Conservation (phyloP, 768 basidiomycete genomes). For the Phlebiopsis flavidoalba region DNA sequence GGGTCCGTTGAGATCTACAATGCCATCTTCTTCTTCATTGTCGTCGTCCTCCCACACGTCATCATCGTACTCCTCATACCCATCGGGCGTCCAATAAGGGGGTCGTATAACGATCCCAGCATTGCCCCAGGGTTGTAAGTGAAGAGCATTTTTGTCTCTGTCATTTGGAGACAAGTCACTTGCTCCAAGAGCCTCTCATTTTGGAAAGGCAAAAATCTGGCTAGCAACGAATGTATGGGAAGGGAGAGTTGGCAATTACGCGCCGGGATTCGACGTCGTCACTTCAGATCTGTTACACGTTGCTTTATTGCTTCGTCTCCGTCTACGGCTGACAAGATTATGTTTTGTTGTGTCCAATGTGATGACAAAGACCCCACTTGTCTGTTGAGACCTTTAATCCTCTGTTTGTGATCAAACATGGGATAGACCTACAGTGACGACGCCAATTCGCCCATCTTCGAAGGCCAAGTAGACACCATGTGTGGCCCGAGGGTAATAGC, state of each 20-base stretch:
- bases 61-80: not conserved
- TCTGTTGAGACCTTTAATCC: constrained; percentile 9
- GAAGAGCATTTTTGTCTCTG: constrained; percentile 22
- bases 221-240: constrained; percentile 15
- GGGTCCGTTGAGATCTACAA: not conserved
- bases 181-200: constrained; percentile 6
- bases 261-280: constrained; percentile 1
- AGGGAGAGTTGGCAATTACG: constrained; percentile 9
- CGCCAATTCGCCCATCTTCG: constrained; percentile 22
- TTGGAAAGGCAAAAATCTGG: constrained; percentile 9
- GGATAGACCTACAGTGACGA: constrained; percentile 20
- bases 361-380: constrained; percentile 20
- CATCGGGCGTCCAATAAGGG: not conserved
- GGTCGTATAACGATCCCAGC: not conserved
- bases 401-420: not conserved
- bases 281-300: constrained; percentile 5
- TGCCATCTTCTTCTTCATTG: not conserved
- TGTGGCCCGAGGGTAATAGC: not conserved
- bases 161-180: constrained; percentile 25
- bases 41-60: not conserved
- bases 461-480: constrained; percentile 23
- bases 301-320: not conserved
- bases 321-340: constrained; percentile 13
- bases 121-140: constrained; percentile 14
- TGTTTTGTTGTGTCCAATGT: constrained; percentile 19